Evolutionary conservation across 345 rosid genomes (phyloP).

Genomic region (Eucalyptus regnans): DNA sequence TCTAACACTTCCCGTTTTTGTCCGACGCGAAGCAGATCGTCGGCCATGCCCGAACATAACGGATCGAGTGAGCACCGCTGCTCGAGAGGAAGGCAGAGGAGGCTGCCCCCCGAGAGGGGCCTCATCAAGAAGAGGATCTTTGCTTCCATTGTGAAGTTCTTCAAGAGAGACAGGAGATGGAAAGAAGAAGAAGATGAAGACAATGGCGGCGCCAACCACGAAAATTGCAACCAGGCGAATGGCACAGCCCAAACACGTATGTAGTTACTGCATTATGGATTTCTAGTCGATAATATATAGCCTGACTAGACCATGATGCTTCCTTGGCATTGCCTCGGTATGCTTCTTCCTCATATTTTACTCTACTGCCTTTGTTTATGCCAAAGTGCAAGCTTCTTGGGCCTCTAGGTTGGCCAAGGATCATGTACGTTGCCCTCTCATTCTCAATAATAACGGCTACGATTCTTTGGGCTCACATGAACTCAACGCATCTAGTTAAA

Average conservation of each 20-base stretch:
- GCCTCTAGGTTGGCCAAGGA: background rate
- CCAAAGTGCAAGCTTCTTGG: background rate
- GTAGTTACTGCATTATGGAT: background rate
- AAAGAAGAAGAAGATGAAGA: background rate
- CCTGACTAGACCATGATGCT: background rate
- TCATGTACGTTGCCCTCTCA: background rate
- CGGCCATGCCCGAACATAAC: background rate
- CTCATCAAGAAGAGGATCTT: background rate
- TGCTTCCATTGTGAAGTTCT: background rate
- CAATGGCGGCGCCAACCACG: background rate
- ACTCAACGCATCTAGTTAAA: background rate
- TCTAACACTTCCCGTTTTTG: background rate
- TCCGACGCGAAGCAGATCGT: background rate
- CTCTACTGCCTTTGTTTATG: background rate
- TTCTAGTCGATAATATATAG: background rate
- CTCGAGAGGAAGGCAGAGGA: background rate
- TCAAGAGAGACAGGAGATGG: background rate
- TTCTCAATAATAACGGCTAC: background rate
- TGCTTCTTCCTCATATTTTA: background rate
- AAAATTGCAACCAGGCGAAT: background rate
- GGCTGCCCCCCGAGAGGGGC: background rate
- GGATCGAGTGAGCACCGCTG: background rate
- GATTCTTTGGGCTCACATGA: background rate
- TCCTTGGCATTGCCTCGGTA: background rate
- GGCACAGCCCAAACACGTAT: background rate